Base-by-base conservation (phyloP, 345 rosid species). In the Adansonia digitata region DNA sequence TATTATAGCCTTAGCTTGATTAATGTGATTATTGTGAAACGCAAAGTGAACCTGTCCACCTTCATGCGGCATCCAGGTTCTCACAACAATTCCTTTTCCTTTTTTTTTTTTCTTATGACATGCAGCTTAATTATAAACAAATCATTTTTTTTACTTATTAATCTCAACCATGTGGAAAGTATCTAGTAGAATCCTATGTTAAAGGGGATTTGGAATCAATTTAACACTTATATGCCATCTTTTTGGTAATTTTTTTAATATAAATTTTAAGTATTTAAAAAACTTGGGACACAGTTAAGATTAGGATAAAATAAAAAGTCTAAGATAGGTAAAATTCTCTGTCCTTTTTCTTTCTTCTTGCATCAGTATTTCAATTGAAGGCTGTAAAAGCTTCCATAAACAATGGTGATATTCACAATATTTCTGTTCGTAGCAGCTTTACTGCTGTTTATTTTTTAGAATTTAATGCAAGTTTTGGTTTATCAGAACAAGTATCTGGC, bases 1-100 rank as follows among this genome's bases (percentile, higher is more conserved):
- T 20, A 42, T 24, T 43, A 11, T 13, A 4, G 27, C 40, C 29
- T 13, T 5, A 45, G 43, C 17, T 34, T 72, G 63, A 53, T 72
- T 56, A 56, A 72, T 72, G 39, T 72, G 13, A 40, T 56, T 72
- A 72, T 20, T 26, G 40, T 37, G 34, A 72, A 72, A 31, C 8
- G 40, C 45, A 35, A 7, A 51, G 34, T 56, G 66, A 37, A 53
- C 2, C 1, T 39, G 4, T 20, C 27, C 15, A 17, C 62, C 27
- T 48, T 26, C 42, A 46, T 46, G 72, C 56, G 12, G 22, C 31
- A 18, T 18, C 31, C 73, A 49, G 2, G 20, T 69, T 29, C 57
- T 66, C 35, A 69, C 15, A 13, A 10, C 7, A 10, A 37, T 46
- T 49, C 7, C 18, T 17, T 17, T 49, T 49, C 20, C 9, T 7